phyloP scores from a whole-genome alignment of 2,329 filamentous ascomycete species.

The Penicillium italicum region DNA sequence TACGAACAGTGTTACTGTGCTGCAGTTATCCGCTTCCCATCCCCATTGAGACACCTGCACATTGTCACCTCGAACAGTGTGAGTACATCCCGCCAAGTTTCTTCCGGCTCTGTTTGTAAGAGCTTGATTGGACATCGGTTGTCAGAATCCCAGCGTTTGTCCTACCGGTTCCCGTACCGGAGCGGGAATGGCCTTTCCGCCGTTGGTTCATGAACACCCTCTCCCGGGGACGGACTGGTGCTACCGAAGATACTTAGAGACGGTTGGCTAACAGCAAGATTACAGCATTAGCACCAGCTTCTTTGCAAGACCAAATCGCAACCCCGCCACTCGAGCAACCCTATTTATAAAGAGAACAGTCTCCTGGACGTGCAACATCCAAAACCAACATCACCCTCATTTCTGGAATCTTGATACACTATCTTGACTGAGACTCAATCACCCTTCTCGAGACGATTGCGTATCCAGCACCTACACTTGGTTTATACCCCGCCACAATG shows the following conservation, averaged over 20 bases:
- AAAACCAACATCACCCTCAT: background rate
- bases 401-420: background rate
- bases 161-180: conserved; percentile 10
- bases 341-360: conserved; percentile 10
- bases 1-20: conserved; percentile 14
- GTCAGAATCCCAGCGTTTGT: conserved; percentile 3
- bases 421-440: background rate
- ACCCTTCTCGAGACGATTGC: background rate
- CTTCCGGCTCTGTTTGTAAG: conserved; percentile 2
- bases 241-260: background rate
- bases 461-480: background rate
- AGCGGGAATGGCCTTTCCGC: background rate
- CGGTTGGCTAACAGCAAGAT: conserved; percentile 7
- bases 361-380: background rate
- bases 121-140: conserved; percentile 19
- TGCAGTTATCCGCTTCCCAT: conserved; percentile 18
- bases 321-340: conserved; percentile 1
- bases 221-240: conserved; percentile 1
- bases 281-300: background rate
- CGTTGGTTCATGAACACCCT: conserved; percentile 2
- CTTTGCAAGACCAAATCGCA: background rate
- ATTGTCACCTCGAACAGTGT: conserved; percentile 7
- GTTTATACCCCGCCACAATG: conserved; percentile 19
- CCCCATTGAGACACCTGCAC: conserved; percentile 7
- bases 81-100: conserved; percentile 11